A percentile compares a stretch with the other conserved stretches of the same genome.
Conservation (phyloP, 1,284 basidiomycete species). For the Pisolithus thermaeus region DNA sequence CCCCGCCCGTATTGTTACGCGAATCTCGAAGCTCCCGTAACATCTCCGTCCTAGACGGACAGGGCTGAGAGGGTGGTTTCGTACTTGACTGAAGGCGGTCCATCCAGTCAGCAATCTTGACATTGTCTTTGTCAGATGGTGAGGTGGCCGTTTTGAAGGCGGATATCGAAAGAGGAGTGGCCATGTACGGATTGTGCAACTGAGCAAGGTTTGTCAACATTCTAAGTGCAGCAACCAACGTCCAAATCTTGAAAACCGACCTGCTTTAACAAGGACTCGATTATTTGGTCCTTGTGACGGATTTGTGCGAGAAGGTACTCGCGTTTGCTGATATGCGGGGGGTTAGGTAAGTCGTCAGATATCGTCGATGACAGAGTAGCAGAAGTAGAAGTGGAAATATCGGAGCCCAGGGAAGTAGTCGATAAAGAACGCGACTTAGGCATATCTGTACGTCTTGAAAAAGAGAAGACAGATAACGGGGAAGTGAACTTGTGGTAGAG, state of each 20-base stretch:
- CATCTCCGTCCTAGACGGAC: constrained; percentile 21
- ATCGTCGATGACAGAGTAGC: constrained; percentile 23
- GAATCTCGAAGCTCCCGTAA: constrained; percentile 25
- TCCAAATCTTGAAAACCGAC: constrained; percentile 30
- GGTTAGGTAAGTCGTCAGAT: constrained; percentile 18
- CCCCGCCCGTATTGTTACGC: constrained; percentile 16
- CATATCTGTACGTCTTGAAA: neutral
- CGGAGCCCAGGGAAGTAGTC: constrained; percentile 15
- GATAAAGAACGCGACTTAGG: constrained; percentile 20
- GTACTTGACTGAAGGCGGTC: constrained; percentile 40
- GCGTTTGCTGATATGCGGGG: constrained; percentile 53
- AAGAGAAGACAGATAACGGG: constrained; percentile 8
- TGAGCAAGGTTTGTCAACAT: constrained; percentile 22
- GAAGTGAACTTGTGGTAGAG: neutral
- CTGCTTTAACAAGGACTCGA: constrained; percentile 76
- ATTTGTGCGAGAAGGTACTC: constrained; percentile 78
- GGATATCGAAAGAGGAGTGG: constrained; percentile 69
- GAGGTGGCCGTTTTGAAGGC: constrained; percentile 71
- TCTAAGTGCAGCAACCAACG: neutral
- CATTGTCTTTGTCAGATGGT: constrained; percentile 61
- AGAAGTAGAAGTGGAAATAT: constrained; percentile 22
- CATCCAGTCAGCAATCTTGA: constrained; percentile 68
- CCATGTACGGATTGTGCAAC: constrained; percentile 74
- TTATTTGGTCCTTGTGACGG: constrained; percentile 76
- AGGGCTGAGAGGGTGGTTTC: constrained; percentile 17